Conservation (phyloP, 1,284 basidiomycete species). For the Quambalaria eucalypti region DNA sequence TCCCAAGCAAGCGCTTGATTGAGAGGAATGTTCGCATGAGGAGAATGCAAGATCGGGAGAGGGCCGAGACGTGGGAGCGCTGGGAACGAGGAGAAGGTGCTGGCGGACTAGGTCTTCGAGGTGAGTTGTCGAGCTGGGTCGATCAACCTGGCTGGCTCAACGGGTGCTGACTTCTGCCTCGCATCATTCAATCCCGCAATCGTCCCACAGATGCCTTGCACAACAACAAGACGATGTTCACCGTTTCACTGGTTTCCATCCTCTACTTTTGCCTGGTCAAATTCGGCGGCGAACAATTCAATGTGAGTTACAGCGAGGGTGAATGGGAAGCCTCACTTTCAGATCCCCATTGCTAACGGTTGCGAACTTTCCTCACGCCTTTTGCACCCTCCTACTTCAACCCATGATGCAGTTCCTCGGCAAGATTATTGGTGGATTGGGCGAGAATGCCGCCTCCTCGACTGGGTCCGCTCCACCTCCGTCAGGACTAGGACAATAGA, state of each 20-base stretch:
- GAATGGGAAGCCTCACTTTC: too few species aligned
- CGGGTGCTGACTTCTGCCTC: neutral
- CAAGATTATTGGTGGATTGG: neutral
- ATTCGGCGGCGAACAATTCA: constrained; percentile 19
- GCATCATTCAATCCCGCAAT: neutral
- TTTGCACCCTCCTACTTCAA: neutral
- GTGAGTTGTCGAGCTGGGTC: constrained; percentile 10
- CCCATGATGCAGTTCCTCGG: neutral
- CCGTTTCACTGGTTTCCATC: constrained; percentile 11
- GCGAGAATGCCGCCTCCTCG: too few species aligned
- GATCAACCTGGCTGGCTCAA: neutral
- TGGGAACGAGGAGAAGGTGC: constrained; percentile 41
- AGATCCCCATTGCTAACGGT: neutral
- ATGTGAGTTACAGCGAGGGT: too few species aligned
- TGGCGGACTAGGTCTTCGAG: constrained; percentile 18
- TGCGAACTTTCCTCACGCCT: neutral
- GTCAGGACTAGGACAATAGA: neutral
- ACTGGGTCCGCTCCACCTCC: too few species aligned
- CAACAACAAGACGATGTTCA: constrained; percentile 18
- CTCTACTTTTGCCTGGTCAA: constrained; percentile 19
- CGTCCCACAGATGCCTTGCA: constrained; percentile 15
- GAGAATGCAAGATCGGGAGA: constrained; percentile 13
- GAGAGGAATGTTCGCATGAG: constrained; percentile 39
- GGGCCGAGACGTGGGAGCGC: constrained; percentile 32
- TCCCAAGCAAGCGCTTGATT: constrained; percentile 33